Evolutionary conservation across 2,329 filamentous ascomycete genomes (phyloP), one percentile per base, ranked within the genome.

Genomic region (Epichloe bromicola): DNA sequence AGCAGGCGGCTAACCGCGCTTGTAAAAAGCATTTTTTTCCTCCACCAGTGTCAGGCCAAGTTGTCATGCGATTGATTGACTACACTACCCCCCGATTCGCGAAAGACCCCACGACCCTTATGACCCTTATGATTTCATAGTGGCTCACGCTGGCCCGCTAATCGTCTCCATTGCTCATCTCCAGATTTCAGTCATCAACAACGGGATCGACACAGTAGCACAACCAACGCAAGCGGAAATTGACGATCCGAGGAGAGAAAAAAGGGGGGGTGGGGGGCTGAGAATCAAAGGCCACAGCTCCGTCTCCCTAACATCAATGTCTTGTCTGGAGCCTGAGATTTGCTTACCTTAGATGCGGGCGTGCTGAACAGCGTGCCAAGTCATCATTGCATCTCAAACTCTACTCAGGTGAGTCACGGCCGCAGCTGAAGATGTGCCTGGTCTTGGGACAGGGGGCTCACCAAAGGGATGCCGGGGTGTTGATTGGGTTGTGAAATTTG

Each of bases 41-140:
- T 41, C 39, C 39, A 19, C 41, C 20, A n/a, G 20, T 41, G 6
- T 8, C 7, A 40, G 23, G 23, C 7, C 23, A 26, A 26, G 23
- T 26, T 26, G 15, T n/a, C 7, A 20, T 11, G 5, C 3, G 30
- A 17, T 14, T 4, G 30, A 17, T 14, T 14, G 20, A 39, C 30
- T 46, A 43, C 20, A 39, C 30, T 46, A 43, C 20, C 23, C 48
- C 48, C 44, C 30, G 34, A 17, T 26, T 30, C 42, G 30, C 42
- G 14, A 15, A 15, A 43, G n/a, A n/a, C 41, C 41, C 3, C 41
- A 26, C 10, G 51, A 53, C 46, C 53, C 47, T 50, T 50, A 50
- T 26, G 23, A 26, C 23, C 23, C 23, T 26, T 26, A 26, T 51
- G 53, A 55, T 50, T 51, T 46, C 49, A 55, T 51, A 14, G 43